A percentile compares a stretch with the other conserved stretches of the same genome.
Evolutionary conservation across 2,329 filamentous ascomycete species (phyloP).

Genomic region (Ascocoryne sarcoides): DNA sequence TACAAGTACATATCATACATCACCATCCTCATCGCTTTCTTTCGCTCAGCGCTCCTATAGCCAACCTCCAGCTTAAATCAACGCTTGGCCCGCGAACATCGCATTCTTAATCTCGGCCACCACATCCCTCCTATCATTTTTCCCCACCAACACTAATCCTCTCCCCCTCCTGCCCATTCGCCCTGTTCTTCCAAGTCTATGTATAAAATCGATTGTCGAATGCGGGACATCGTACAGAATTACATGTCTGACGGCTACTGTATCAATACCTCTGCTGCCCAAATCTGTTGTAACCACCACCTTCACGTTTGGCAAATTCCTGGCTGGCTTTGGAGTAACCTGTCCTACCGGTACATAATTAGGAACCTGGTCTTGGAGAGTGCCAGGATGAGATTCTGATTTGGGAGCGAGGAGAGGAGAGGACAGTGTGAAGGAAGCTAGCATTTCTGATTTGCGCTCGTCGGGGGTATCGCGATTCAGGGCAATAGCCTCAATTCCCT

Average conservation of each 20-base stretch:
- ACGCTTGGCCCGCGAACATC: slow-evolving; percentile 73
- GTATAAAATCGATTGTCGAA: slow-evolving; percentile 96
- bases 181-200: slow-evolving; percentile 83
- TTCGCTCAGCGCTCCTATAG: no score
- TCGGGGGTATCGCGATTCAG: slow-evolving; percentile 78
- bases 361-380: slow-evolving; percentile 31
- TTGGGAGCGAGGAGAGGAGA: slow-evolving; percentile 31
- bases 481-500: slow-evolving; percentile 82
- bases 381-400: slow-evolving; percentile 29
- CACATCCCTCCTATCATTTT: slow-evolving; percentile 80
- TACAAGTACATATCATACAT: slow-evolving; percentile 4
- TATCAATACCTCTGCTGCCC: slow-evolving; percentile 89
- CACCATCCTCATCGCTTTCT: no score
- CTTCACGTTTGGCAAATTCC: slow-evolving; percentile 62
- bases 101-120: slow-evolving; percentile 86
- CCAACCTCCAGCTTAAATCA: slow-evolving; percentile 48
- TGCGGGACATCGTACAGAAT: slow-evolving; percentile 97
- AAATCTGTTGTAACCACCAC: slow-evolving; percentile 93
- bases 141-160: slow-evolving; percentile 84
- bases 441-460: slow-evolving; percentile 65
- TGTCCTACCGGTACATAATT: slow-evolving; percentile 26
- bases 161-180: slow-evolving; percentile 86
- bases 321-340: slow-evolving; percentile 19
- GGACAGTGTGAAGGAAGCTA: slow-evolving; percentile 61
- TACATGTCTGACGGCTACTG: slow-evolving; percentile 80